Evolutionary conservation across 805 yeast genomes (phyloP).

Genomic region (Kuraishia capsulata): DNA sequence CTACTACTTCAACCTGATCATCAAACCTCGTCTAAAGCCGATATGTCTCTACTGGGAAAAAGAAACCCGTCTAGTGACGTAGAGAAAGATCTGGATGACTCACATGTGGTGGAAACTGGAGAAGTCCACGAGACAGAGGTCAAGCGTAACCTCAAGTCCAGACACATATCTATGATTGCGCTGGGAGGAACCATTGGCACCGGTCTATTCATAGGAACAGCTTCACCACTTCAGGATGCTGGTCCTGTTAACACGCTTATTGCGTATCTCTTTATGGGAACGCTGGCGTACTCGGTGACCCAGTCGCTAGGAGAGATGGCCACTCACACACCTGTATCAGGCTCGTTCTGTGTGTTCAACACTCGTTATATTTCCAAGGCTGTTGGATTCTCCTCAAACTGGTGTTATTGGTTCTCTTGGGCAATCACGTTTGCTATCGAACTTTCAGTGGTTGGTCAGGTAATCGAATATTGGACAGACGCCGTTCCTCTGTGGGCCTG

Average conservation of each 20-base stretch:
- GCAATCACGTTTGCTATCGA: conserved; percentile 70
- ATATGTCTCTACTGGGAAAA: neutral
- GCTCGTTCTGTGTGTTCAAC: conserved; percentile 64
- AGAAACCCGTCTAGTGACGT: neutral
- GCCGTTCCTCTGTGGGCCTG: conserved; percentile 66
- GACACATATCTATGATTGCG: conserved; percentile 71
- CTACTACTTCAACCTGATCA: too few relatives aligned
- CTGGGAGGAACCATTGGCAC: conserved; percentile 78
- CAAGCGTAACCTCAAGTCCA: conserved; percentile 49
- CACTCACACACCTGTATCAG: conserved; percentile 60
- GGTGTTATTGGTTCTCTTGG: conserved; percentile 75
- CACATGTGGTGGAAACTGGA: neutral
- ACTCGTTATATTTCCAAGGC: conserved; percentile 63
- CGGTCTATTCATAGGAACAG: conserved; percentile 62
- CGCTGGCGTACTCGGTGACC: conserved; percentile 55
- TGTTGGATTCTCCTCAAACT: conserved; percentile 63
- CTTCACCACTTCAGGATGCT: conserved; percentile 41
- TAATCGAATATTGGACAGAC: conserved; percentile 56
- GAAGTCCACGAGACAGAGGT: conserved; percentile 1
- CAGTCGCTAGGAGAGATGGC: conserved; percentile 80
- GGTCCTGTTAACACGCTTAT: conserved; percentile 67
- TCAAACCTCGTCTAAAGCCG: neutral
- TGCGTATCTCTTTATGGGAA: conserved; percentile 57
- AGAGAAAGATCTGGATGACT: neutral
- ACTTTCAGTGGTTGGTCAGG: conserved; percentile 61